These are phyloP conservation scores for Rhodosporidiobolus sp. DNA, from an alignment of 768 basidiomycete species.

Conservation along the genomic window DNA sequence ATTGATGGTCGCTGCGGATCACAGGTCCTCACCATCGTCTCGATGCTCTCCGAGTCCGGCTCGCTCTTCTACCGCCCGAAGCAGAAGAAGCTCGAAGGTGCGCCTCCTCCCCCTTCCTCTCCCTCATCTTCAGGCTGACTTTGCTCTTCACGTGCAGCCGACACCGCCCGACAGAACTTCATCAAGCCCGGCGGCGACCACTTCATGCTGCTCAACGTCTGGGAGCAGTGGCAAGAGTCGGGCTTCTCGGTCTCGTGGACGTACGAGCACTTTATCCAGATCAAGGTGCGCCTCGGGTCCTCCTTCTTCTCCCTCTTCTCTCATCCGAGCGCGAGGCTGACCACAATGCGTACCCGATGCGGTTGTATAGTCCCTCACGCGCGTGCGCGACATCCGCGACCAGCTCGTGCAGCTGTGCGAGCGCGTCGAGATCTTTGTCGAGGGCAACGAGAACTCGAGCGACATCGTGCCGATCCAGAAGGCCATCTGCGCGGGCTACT, in stretches of 20 bases:
- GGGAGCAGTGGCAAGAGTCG: conserved; percentile 98
- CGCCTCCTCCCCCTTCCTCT: background rate
- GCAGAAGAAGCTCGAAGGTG: conserved; percentile 69
- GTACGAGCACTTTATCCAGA: conserved; percentile 65
- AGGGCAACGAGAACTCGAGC: conserved; percentile 83
- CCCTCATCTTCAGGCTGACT: background rate
- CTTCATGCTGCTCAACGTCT: conserved; percentile 94
- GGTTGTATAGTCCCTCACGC: conserved; percentile 74
- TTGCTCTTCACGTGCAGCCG: conserved; percentile 64
- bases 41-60: conserved; percentile 93
- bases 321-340: conserved; percentile 52
- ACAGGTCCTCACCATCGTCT: conserved; percentile 89
- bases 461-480: conserved; percentile 93
- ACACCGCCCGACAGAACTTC: conserved; percentile 96
- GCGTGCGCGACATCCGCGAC: conserved; percentile 87
- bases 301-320: too few species aligned
- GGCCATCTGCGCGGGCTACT: conserved; percentile 73
- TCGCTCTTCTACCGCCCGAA: conserved; percentile 96
- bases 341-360: conserved; percentile 50
- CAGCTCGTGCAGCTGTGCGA: conserved; percentile 94
- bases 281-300: conserved; percentile 17
- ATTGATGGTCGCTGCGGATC: conserved; percentile 1
- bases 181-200: conserved; percentile 94
- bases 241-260: conserved; percentile 94
- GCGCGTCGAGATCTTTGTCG: conserved; percentile 87